These are phyloP conservation scores for Volvariella surrecta DNA, from an alignment of 1,284 basidiomycete genomes.

Conservation along the genomic window DNA sequence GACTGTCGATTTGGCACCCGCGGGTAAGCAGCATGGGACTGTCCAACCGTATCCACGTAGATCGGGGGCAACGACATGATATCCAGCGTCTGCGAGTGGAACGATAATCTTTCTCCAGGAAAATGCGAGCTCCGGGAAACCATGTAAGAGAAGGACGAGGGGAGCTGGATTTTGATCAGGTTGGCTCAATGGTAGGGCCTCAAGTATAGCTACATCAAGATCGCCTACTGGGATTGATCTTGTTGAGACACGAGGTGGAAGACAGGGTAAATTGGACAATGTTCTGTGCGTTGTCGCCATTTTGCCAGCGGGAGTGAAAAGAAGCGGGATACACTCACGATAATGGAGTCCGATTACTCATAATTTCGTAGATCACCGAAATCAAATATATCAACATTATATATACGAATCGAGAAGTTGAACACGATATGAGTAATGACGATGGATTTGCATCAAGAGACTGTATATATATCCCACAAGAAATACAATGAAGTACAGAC, in stretches of 20 bases:
- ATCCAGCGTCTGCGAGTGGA: constrained; percentile 40
- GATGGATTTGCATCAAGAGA: no score
- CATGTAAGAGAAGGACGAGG: constrained; percentile 52
- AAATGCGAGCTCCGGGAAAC: constrained; percentile 57
- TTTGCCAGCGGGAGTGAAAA: no score
- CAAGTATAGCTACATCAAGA: constrained; percentile 44
- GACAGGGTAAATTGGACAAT: neutral
- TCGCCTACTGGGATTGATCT: constrained; percentile 25
- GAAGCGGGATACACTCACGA: no score
- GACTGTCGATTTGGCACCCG: constrained; percentile 14
- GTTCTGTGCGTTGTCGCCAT: neutral
- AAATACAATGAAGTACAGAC: no score
- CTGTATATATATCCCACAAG: no score
- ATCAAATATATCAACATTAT: no score
- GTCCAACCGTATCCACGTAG: constrained; percentile 41
- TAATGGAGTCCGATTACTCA: no score
- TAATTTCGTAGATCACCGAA: no score
- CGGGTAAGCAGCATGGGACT: constrained; percentile 7
- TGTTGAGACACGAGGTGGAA: constrained; percentile 17
- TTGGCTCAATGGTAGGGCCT: constrained; percentile 35
- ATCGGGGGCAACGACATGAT: constrained; percentile 45
- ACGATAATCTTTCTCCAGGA: constrained; percentile 53
- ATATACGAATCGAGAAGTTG: no score
- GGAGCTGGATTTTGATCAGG: constrained; percentile 10
- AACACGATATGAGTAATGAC: no score